Evolutionary conservation across 2,329 filamentous ascomycete species (phyloP).

Genomic region (Dryadomyces sulphureus): DNA sequence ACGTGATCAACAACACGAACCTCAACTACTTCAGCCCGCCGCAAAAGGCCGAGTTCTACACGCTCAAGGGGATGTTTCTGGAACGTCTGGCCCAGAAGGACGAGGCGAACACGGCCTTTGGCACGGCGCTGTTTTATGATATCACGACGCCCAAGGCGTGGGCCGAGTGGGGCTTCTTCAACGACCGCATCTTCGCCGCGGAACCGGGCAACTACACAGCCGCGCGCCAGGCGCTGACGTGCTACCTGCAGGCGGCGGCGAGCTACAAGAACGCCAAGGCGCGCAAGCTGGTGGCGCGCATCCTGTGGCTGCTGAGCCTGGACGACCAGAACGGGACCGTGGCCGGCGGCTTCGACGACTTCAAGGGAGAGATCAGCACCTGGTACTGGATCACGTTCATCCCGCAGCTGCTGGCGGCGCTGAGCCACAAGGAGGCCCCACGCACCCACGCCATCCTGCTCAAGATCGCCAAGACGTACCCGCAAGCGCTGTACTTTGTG

Average conservation of each 20-base stretch:
- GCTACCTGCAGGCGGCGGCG: slow-evolving; percentile 88
- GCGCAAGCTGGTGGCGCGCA: slow-evolving; percentile 79
- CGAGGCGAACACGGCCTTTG: slow-evolving; percentile 87
- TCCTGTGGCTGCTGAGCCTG: slow-evolving; percentile 88
- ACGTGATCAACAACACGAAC: slow-evolving; percentile 99
- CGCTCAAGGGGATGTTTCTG: slow-evolving; percentile 97
- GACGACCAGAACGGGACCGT: slow-evolving; percentile 78
- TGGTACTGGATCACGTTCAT: slow-evolving; percentile 99
- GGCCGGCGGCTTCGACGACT: slow-evolving; percentile 79
- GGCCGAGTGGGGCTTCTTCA: slow-evolving; percentile 99
- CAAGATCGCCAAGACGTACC: slow-evolving; percentile 91
- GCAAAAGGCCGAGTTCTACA: slow-evolving; percentile 98
- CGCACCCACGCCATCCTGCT: slow-evolving; percentile 75
- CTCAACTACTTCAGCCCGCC: slow-evolving; percentile 93
- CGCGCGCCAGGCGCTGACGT: slow-evolving; percentile 84
- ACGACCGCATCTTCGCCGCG: slow-evolving; percentile 89
- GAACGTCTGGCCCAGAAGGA: slow-evolving; percentile 83
- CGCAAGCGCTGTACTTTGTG: slow-evolving; percentile 91
- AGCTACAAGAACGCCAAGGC: slow-evolving; percentile 97
- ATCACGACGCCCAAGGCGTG: slow-evolving; percentile 92
- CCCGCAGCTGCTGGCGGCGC: slow-evolving; percentile 80
- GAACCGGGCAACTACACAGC: slow-evolving; percentile 68
- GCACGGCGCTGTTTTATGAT: slow-evolving; percentile 89
- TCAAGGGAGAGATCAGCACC: slow-evolving; percentile 91
- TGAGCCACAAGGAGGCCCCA: slow-evolving; percentile 80